Evolutionary conservation across 192 early-diverging fungal species (phyloP), one percentile per base, ranked within the genome.

Genomic region (Coemansia pectinata): DNA sequence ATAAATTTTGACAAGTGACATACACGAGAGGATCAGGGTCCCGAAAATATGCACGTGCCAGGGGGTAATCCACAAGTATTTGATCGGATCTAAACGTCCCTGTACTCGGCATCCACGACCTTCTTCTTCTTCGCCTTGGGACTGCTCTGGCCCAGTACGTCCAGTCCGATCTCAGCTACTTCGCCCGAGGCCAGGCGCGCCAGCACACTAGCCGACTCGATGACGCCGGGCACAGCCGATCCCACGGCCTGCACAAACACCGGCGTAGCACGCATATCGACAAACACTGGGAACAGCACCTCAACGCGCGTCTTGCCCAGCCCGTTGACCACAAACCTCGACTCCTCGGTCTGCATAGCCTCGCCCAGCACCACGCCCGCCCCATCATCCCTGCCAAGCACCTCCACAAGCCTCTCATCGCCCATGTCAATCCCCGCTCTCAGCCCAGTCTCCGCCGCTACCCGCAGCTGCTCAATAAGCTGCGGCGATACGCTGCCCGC

Each of bases 21-120:
- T 15, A 27, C 27, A 27, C 27, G 27, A 27, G 47, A 48, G 47
- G 47, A 50, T 50, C 47, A 50, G 47, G 47, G 47, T 5, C 41
- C 12, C 5, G 9, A 38, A 38, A 36, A 38, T 38, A 38, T 38
- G 36, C 41, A 15, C 41, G 15, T 42, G 41, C 41, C 14, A 1
- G 14, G 11, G 11, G 41, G 4, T 42, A 21, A 21, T 12, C 11
- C 31, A 19, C 19, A 4, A 27, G 2, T 36, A 36, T 17, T 8
- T 10, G 11, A 59, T 59, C 57, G 12, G 36, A 19, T 19, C 38
- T 63, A 73, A 9, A 82, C 44, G n/a, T 82, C 74, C 31, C 65
- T 76, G 58, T 74, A 82, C 33, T 82, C 79, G 23, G 79, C 79
- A 60, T 82, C 79, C 21, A 48, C 36, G 8, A 73, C 75, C 36